Conservation (phyloP, 2,329 filamentous ascomycete species). For the Corynespora cassiicola region DNA sequence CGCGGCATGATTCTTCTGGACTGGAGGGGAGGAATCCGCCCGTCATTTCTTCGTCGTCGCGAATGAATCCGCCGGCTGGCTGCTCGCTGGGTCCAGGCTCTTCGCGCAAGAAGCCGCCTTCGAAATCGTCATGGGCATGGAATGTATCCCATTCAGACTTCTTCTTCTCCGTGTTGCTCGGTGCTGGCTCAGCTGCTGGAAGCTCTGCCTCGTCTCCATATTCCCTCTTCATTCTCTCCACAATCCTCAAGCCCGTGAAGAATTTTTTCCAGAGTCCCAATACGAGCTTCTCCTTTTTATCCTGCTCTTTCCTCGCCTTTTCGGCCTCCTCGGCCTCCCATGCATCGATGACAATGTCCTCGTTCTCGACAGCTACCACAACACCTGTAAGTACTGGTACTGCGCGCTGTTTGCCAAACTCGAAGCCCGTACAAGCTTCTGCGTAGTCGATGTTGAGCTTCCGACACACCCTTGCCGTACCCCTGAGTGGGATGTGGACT, state of each 20-base stretch:
- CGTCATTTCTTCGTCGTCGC: conserved; percentile 24
- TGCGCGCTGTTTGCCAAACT: conserved; percentile 93
- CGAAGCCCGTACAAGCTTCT: conserved; percentile 94
- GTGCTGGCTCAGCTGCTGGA: conserved; percentile 67
- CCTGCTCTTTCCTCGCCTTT: conserved; percentile 78
- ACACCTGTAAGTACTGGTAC: conserved; percentile 91
- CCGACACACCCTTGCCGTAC: conserved; percentile 80
- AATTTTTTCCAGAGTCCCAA: conserved; percentile 86
- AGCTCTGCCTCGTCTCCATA: conserved; percentile 53
- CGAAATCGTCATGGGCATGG: conserved; percentile 39
- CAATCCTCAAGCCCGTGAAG: conserved; percentile 81
- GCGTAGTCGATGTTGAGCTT: conserved; percentile 86
- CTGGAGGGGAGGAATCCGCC: conserved; percentile 47
- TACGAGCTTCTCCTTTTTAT: conserved; percentile 77
- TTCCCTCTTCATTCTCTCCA: conserved; percentile 48
- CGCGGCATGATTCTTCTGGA: conserved; percentile 39
- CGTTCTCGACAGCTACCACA: conserved; percentile 82
- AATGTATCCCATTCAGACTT: conserved; percentile 49
- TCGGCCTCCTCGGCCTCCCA: conserved; percentile 75
- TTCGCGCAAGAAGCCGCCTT: conserved; percentile 51
- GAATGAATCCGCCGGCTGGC: conserved; percentile 19
- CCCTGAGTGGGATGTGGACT: conserved; percentile 80
- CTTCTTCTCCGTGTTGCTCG: conserved; percentile 63
- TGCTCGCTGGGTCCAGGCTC: conserved; percentile 14
- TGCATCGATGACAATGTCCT: conserved; percentile 75